Evolutionary conservation across 805 yeast species (phyloP).

Genomic region (Ogataea ganodermae): DNA sequence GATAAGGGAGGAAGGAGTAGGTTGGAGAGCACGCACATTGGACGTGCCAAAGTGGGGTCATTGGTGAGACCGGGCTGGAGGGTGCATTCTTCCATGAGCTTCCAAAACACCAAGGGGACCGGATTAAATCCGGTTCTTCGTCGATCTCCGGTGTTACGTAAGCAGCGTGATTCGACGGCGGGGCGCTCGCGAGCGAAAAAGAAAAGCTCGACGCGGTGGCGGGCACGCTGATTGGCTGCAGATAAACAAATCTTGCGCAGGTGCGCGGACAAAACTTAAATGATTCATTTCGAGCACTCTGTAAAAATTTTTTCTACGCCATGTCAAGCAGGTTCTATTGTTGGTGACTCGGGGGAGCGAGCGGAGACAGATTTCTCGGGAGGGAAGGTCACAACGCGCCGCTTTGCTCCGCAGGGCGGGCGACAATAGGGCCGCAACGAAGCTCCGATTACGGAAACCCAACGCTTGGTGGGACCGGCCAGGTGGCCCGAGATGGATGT

Average conservation of each 20-base stretch:
- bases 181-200: not conserved
- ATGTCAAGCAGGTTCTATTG: constrained; percentile 1
- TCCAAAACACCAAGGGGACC: not conserved
- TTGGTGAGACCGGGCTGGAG: not conserved
- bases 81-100: constrained; percentile 1
- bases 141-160: constrained; percentile 3
- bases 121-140: constrained; percentile 1
- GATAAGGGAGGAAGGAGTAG: too few species aligned
- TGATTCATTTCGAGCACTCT: constrained; percentile 1
- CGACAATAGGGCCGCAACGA: not conserved
- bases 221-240: constrained; percentile 18
- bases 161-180: not conserved
- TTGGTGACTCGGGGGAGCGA: constrained; percentile 6
- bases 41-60: not conserved
- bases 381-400: constrained; percentile 6
- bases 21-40: not conserved
- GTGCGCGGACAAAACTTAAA: not conserved
- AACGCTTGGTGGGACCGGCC: not conserved
- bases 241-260: constrained; percentile 13
- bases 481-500: not conserved
- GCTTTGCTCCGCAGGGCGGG: constrained; percentile 2
- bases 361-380: not conserved
- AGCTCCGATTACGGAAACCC: constrained; percentile 12
- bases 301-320: constrained; percentile 1
- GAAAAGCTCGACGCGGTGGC: not conserved